phyloP scores from a whole-genome alignment of 1,284 basidiomycete species.

The Ceratobasidium sp. region DNA sequence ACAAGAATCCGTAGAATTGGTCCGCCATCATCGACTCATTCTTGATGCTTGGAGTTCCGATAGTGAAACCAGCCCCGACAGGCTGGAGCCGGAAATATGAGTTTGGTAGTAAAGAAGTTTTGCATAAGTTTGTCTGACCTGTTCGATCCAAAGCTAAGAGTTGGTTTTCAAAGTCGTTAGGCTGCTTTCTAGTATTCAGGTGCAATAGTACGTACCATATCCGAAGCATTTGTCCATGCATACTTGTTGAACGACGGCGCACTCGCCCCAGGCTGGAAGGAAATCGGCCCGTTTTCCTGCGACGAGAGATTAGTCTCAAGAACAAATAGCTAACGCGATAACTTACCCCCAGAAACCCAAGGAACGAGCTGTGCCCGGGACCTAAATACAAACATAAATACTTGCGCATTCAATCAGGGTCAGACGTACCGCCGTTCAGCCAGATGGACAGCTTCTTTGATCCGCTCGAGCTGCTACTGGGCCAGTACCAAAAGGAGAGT shows the following conservation, averaged over 20 bases:
- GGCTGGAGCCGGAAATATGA: conserved; percentile 54
- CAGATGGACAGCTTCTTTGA: conserved; percentile 11
- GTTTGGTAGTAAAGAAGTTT: neutral
- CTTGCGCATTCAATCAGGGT: neutral
- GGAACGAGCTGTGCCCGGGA: conserved; percentile 22
- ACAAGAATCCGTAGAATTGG: conserved; percentile 55
- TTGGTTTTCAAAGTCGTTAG: neutral
- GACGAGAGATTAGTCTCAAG: conserved; percentile 18
- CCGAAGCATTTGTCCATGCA: conserved; percentile 57
- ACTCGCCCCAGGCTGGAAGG: conserved; percentile 55
- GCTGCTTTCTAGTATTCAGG: neutral
- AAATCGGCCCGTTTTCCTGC: conserved; percentile 59
- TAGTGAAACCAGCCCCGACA: conserved; percentile 58
- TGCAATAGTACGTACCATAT: conserved; percentile 50
- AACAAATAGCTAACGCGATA: neutral
- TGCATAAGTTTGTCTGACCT: conserved; percentile 1
- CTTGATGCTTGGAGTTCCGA: conserved; percentile 56
- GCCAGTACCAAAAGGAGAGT: conserved; percentile 50
- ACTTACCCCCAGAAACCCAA: conserved; percentile 10
- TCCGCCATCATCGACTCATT: conserved; percentile 57
- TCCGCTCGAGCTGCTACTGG: conserved; percentile 8
- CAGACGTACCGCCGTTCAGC: conserved; percentile 10
- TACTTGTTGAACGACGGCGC: conserved; percentile 56
- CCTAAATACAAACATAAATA: neutral
- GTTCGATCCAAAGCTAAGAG: conserved; percentile 45